Evolutionary conservation across 106 monocot genomes (phyloP).

Genomic region (Dendrobium huoshanense): DNA sequence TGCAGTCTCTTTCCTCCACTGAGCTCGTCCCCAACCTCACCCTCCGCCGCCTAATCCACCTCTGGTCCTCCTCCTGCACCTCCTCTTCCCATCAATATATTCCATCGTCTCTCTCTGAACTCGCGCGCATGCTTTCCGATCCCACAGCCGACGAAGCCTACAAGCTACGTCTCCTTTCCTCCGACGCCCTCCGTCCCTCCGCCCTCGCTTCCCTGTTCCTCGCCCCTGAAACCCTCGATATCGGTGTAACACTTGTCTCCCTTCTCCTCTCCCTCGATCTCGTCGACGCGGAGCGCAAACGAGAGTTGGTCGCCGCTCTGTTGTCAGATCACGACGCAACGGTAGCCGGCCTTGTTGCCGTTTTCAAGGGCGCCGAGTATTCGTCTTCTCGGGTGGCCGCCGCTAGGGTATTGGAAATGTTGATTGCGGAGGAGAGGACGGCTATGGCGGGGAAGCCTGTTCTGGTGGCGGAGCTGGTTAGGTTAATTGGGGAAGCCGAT

Average conservation of each 20-base stretch:
- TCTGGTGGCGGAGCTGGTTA: conserved; percentile 35
- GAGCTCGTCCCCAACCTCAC: conserved; percentile 81
- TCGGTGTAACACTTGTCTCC: background rate
- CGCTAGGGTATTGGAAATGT: conserved; percentile 16
- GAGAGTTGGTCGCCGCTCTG: background rate
- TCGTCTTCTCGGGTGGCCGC: conserved; percentile 3
- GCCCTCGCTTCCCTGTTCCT: background rate
- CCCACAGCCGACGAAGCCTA: background rate
- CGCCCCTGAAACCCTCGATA: background rate
- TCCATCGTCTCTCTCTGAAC: background rate
- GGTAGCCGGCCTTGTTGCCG: conserved; percentile 5
- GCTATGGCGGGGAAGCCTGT: conserved; percentile 23
- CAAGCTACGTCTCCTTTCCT: background rate
- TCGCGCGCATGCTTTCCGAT: background rate
- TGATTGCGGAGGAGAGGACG: conserved; percentile 21
- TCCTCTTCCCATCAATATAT: background rate
- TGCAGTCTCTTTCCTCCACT: conserved; percentile 64
- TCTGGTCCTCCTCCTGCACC: conserved; percentile 30
- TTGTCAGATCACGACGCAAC: conserved; percentile 4
- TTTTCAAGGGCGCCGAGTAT: background rate
- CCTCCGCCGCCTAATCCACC: conserved; percentile 78
- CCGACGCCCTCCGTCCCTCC: background rate
- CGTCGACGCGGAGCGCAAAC: background rate
- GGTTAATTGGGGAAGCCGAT: conserved; percentile 18
- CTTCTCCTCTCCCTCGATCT: conserved; percentile 8